Evolutionary conservation across 345 rosid species (phyloP).

Genomic region (Salix arbutifolia): DNA sequence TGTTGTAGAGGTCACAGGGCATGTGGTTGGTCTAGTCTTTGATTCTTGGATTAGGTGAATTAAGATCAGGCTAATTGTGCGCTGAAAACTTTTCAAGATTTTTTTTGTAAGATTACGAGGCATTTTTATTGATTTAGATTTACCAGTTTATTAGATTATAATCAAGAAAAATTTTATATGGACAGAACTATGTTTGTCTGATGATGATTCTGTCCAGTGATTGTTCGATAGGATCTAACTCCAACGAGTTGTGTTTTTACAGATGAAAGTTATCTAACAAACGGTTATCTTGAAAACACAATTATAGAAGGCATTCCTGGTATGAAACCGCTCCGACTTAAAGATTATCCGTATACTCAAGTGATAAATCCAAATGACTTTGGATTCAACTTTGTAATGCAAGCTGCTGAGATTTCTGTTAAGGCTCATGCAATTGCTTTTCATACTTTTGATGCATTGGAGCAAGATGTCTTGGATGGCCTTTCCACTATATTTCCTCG

Average conservation of each 20-base stretch:
- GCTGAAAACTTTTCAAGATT: too few relatives aligned
- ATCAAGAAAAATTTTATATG: too few relatives aligned
- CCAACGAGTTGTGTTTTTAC: neutral
- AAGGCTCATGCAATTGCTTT: constrained; percentile 1
- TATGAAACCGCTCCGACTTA: neutral
- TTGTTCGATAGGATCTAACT: too few relatives aligned
- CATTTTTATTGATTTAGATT: too few relatives aligned
- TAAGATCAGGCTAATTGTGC: too few relatives aligned
- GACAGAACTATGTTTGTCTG: too few relatives aligned
- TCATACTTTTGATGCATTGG: constrained; percentile 12
- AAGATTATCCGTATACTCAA: neutral
- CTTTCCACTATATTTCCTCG: constrained; percentile 7
- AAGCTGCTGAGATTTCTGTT: neutral
- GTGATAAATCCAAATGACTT: neutral
- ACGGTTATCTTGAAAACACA: neutral
- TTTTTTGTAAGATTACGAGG: too few relatives aligned
- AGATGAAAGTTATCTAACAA: neutral
- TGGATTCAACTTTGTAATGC: neutral
- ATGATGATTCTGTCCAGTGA: too few relatives aligned
- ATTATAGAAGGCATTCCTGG: neutral
- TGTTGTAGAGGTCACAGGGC: too few relatives aligned
- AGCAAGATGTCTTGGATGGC: constrained; percentile 1
- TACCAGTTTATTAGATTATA: too few relatives aligned
- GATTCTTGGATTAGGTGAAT: too few relatives aligned
- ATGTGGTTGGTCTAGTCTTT: too few relatives aligned